A percentile compares a stretch with the other conserved stretches of the same genome.
These are phyloP conservation scores for Geranomyces variabilis DNA, from an alignment of 192 early-diverging fungal genomes.

Conservation along the genomic window DNA sequence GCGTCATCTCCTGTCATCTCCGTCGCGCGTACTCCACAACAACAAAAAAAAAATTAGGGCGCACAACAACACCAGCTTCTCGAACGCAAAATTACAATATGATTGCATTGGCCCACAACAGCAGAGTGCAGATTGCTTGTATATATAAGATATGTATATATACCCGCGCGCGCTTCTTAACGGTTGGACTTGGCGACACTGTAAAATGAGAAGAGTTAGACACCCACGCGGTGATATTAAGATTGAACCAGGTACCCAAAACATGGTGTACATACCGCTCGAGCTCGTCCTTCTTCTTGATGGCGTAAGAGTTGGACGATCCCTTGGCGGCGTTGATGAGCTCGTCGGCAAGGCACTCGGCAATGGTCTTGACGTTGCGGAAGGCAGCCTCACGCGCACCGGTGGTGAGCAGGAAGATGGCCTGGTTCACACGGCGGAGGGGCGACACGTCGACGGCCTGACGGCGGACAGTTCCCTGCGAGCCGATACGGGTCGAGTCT, in stretches of 20 bases:
- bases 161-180: constrained; percentile 22
- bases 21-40: too few relatives aligned
- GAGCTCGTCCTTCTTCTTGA: constrained; percentile 99
- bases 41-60: too few relatives aligned
- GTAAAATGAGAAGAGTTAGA: constrained; percentile 42
- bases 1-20: too few relatives aligned
- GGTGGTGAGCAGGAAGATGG: constrained; percentile 90
- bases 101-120: too few relatives aligned
- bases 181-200: constrained; percentile 76
- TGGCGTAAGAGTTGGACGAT: constrained; percentile 99
- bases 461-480: constrained; percentile 95
- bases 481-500: constrained; percentile 98
- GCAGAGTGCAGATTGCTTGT: too few relatives aligned
- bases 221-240: not conserved
- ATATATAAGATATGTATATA: too few relatives aligned
- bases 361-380: constrained; percentile 99
- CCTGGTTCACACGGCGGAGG: constrained; percentile 96
- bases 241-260: not conserved
- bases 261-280: not conserved
- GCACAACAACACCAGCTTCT: too few relatives aligned
- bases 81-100: too few relatives aligned
- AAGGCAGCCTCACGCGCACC: constrained; percentile 97
- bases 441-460: constrained; percentile 99
- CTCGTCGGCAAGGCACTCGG: constrained; percentile 99
- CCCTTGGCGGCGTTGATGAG: constrained; percentile 96